Conservation (phyloP, 2,329 filamentous ascomycete genomes). For the Ophiocordyceps camponoti-rufipedis region DNA sequence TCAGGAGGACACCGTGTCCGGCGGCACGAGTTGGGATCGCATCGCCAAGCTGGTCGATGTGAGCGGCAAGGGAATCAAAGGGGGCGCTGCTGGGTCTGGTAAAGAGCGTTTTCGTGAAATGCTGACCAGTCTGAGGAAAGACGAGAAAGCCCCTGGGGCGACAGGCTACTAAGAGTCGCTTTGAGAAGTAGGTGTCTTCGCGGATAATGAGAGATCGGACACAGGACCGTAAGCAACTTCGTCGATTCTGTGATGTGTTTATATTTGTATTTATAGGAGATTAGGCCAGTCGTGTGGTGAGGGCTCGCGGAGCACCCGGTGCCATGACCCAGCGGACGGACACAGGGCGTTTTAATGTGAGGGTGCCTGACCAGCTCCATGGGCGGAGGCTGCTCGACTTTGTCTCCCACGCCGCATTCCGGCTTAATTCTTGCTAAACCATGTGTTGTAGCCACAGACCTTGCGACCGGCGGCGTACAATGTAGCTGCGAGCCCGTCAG, state of each 20-base stretch:
- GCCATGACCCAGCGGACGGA: not conserved
- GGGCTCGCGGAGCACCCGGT: not conserved
- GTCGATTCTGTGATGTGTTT: not conserved
- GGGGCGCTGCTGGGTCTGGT: slow-evolving; percentile 74
- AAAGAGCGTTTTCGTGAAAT: slow-evolving; percentile 95
- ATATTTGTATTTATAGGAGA: not conserved
- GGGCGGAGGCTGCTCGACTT: not conserved
- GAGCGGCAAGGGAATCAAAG: slow-evolving; percentile 77
- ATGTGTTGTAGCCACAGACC: slow-evolving; percentile 63
- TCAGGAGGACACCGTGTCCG: slow-evolving; percentile 82
- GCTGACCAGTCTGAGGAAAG: slow-evolving; percentile 73
- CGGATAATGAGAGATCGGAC: not conserved
- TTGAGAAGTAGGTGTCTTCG: not conserved
- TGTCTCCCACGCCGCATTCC: not conserved
- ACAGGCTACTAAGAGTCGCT: slow-evolving; percentile 35
- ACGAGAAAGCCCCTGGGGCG: slow-evolving; percentile 64
- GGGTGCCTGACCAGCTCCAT: not conserved
- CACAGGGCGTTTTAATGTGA: not conserved
- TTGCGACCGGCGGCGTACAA: slow-evolving; percentile 61
- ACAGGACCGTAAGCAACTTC: not conserved
- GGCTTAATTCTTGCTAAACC: slow-evolving; percentile 40
- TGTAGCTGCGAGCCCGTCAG: slow-evolving; percentile 19
- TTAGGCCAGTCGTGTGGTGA: not conserved
- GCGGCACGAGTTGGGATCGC: slow-evolving; percentile 95
- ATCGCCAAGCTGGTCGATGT: slow-evolving; percentile 96